phyloP scores from a whole-genome alignment of 2,329 filamentous ascomycete genomes.

The Fragosphaeria purpurea region DNA sequence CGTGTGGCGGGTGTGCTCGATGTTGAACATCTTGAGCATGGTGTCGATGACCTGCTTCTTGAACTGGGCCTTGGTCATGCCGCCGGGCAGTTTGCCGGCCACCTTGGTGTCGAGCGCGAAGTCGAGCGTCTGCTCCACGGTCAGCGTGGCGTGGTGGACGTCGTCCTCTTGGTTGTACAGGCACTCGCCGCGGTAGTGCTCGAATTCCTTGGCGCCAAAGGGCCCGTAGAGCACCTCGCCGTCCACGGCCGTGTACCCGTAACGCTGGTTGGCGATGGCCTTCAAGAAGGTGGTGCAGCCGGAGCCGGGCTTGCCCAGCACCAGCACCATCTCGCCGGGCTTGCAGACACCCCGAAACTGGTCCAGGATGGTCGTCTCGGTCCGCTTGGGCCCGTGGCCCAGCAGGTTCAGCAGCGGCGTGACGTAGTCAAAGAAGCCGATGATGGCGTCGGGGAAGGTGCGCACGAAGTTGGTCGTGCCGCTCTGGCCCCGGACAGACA shows the following conservation, averaged over 20 bases:
- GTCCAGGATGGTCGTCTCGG: conserved; percentile 63
- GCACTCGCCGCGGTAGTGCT: conserved; percentile 68
- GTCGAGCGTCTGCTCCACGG: conserved; percentile 75
- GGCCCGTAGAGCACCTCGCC: conserved; percentile 72
- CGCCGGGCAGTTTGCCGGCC: conserved; percentile 66
- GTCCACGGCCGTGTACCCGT: conserved; percentile 41
- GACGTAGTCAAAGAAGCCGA: conserved; percentile 67
- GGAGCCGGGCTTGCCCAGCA: conserved; percentile 66
- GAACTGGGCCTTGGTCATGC: conserved; percentile 58
- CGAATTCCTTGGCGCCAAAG: conserved; percentile 61
- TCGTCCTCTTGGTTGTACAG: conserved; percentile 85
- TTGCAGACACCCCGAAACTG: conserved; percentile 61
- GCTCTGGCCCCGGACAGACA: conserved; percentile 67
- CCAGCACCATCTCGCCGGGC: conserved; percentile 82
- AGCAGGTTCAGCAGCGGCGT: conserved; percentile 54
- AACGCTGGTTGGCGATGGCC: conserved; percentile 55
- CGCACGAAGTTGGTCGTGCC: conserved; percentile 61
- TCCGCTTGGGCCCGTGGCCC: conserved; percentile 56
- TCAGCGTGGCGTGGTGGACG: conserved; percentile 73
- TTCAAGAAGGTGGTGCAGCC: conserved; percentile 63
- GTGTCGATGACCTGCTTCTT: conserved; percentile 65
- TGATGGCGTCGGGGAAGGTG: conserved; percentile 69
- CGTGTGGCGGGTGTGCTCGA: conserved; percentile 77
- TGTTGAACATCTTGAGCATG: conserved; percentile 86
- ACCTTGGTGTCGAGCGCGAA: conserved; percentile 82